Evolutionary conservation across 2,329 filamentous ascomycete genomes (phyloP).

Genomic region (Hymenoscyphus salicellus): DNA sequence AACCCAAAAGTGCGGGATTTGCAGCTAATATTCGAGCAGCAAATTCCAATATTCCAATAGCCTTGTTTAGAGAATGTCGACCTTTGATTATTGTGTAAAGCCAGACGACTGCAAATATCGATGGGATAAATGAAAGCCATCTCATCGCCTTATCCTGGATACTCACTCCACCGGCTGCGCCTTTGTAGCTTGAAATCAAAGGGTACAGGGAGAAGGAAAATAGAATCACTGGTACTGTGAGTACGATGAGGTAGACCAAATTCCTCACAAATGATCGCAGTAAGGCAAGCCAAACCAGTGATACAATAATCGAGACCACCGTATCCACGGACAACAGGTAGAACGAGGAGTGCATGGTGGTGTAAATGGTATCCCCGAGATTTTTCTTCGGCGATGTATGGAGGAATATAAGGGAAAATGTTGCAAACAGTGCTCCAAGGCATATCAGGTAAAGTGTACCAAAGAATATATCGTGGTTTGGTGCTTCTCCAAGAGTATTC

Average conservation of each 20-base stretch:
- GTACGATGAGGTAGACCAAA: slow-evolving; percentile 75
- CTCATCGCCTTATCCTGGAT: slow-evolving; percentile 89
- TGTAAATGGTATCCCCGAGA: slow-evolving; percentile 92
- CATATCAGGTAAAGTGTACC: slow-evolving; percentile 85
- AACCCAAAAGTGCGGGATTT: slow-evolving; percentile 75
- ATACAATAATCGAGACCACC: slow-evolving; percentile 81
- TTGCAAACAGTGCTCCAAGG: slow-evolving; percentile 78
- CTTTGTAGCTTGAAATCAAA: slow-evolving; percentile 84
- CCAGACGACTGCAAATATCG: slow-evolving; percentile 72
- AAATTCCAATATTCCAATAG: slow-evolving; percentile 88
- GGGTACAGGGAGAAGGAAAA: slow-evolving; percentile 90
- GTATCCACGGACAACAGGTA: slow-evolving; percentile 90
- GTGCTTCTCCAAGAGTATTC: slow-evolving; percentile 63
- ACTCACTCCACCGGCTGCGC: slow-evolving; percentile 67
- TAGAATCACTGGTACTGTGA: slow-evolving; percentile 82
- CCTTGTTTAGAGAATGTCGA: slow-evolving; percentile 75
- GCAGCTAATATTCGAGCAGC: slow-evolving; percentile 81
- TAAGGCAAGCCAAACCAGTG: slow-evolving; percentile 84
- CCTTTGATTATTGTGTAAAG: slow-evolving; percentile 78
- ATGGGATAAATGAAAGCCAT: slow-evolving; percentile 77
- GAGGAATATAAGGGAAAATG: slow-evolving; percentile 84
- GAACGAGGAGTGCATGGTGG: slow-evolving; percentile 79
- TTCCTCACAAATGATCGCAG: slow-evolving; percentile 82
- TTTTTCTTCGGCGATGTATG: slow-evolving; percentile 74
- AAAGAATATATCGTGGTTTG: slow-evolving; percentile 86